Percentiles rank a stretch among this genome's conserved stretches.
Evolutionary conservation across 495 filamentous ascomycete species (phyloP).

Genomic region (Tetracladium marchalianum): DNA sequence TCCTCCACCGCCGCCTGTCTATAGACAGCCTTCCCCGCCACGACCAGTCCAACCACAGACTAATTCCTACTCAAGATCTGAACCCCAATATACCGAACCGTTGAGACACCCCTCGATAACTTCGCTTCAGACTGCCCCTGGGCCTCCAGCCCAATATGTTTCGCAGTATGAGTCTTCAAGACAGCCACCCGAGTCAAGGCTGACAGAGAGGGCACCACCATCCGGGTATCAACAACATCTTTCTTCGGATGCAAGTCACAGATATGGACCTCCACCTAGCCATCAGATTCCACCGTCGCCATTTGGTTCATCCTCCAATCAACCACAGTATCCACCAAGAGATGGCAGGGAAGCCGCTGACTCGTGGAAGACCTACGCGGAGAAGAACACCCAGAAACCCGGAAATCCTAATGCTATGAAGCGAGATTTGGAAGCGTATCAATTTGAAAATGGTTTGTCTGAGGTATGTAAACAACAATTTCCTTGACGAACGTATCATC

Average conservation of each 20-base stretch:
- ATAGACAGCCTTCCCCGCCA: conserved; percentile 10
- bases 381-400: conserved; percentile 1
- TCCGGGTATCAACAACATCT: conserved; percentile 15
- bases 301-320: conserved; percentile 4
- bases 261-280: conserved; percentile 2
- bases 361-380: conserved; percentile 7
- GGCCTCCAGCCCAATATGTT: conserved; percentile 10
- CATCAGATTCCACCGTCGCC: not conserved
- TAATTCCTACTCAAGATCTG: conserved; percentile 10
- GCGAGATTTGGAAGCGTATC: conserved; percentile 15
- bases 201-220: conserved; percentile 5
- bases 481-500: too few relatives aligned
- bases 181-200: conserved; percentile 14
- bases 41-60: conserved; percentile 15
- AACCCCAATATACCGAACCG: conserved; percentile 7
- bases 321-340: conserved; percentile 10
- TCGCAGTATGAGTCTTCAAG: conserved; percentile 11
- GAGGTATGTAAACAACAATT: conserved; percentile 5
- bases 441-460: conserved; percentile 17
- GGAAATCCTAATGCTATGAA: conserved; percentile 14
- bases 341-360: conserved; percentile 5
- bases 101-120: conserved; percentile 7
- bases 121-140: conserved; percentile 7
- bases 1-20: conserved; percentile 8
- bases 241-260: conserved; percentile 2